Conservation (phyloP, 2,329 filamentous ascomycete genomes). For the Aspergillus glaucus region DNA sequence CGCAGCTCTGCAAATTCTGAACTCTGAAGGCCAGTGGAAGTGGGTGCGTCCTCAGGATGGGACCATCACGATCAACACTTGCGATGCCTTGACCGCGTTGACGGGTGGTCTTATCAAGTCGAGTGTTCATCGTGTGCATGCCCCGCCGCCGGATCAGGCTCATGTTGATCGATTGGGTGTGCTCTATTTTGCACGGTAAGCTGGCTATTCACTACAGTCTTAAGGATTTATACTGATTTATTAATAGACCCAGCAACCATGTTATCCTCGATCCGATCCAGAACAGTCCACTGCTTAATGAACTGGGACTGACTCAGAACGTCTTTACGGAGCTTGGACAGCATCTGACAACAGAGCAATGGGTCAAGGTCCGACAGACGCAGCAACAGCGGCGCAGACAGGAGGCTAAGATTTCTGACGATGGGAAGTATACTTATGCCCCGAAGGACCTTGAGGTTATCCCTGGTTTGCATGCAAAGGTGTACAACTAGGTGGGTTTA, state of each 20-base stretch:
- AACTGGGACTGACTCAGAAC: constrained; percentile 32
- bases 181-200: constrained; percentile 42
- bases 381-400: constrained; percentile 37
- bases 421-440: constrained; percentile 32
- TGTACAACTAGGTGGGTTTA: constrained; percentile 27
- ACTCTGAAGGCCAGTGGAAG: constrained; percentile 45
- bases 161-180: constrained; percentile 40
- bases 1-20: constrained; percentile 51
- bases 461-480: constrained; percentile 35
- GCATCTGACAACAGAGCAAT: constrained; percentile 36
- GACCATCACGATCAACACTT: constrained; percentile 48
- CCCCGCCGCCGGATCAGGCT: constrained; percentile 44
- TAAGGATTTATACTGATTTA: neutral
- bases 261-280: constrained; percentile 33
- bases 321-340: constrained; percentile 37
- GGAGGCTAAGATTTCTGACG: constrained; percentile 27
- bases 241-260: constrained; percentile 36
- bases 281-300: constrained; percentile 33
- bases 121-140: constrained; percentile 46
- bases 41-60: constrained; percentile 46
- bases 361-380: constrained; percentile 36
- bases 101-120: constrained; percentile 48
- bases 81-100: constrained; percentile 44
- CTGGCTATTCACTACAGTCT: neutral
- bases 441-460: constrained; percentile 38